phyloP scores from a whole-genome alignment of 73 alveolate genomes.

The Tetrahymena malaccensis region DNA sequence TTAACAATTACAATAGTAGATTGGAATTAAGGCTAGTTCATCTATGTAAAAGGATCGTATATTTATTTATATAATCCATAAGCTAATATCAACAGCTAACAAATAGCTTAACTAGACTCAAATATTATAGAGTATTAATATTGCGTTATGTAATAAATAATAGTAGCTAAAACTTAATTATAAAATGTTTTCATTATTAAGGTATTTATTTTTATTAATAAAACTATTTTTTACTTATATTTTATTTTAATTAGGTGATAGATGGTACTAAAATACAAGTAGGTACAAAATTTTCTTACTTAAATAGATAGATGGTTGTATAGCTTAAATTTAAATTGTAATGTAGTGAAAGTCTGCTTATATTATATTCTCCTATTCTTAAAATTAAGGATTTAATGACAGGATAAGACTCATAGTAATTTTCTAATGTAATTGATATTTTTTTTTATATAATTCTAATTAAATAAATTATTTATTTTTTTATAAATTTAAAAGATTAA shows the following conservation, averaged over 20 bases:
- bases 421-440: background rate
- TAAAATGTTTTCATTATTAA: too few relatives aligned
- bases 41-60: background rate
- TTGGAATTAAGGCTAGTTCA: background rate
- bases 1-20: background rate
- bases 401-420: background rate
- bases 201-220: background rate
- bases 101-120: background rate
- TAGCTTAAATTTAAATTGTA: too few relatives aligned
- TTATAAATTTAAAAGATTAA: background rate
- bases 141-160: background rate
- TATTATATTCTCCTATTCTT: background rate
- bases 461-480: too few relatives aligned
- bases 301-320: background rate
- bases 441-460: too few relatives aligned
- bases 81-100: background rate
- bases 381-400: background rate
- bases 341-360: background rate
- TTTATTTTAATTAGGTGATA: background rate
- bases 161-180: background rate
- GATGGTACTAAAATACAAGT: background rate
- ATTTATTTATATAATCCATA: too few relatives aligned
- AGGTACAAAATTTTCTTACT: background rate
- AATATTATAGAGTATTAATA: background rate
- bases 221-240: too few relatives aligned